Evolutionary conservation across 495 filamentous ascomycete species (phyloP), one percentile per base, ranked within the genome.

Genomic region (Daldinia concentrica): DNA sequence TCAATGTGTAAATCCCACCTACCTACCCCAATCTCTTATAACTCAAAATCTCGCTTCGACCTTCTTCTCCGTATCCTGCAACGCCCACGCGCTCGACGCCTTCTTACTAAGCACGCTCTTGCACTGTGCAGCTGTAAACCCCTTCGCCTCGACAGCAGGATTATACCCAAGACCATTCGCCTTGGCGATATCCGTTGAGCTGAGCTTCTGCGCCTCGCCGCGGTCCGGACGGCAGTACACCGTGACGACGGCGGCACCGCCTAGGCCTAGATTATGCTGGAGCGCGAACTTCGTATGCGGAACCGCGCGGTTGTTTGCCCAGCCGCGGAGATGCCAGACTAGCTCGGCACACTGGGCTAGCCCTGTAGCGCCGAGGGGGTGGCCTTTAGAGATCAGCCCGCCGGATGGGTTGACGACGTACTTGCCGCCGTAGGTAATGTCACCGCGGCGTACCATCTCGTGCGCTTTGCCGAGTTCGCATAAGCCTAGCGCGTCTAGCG

Each of bases 311-410:
- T 99, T 98, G 75, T 94, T 97, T 11, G 95, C 95, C 95, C 95
- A 98, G 3, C 95, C 95, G 52, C 95, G 84, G 76, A 99, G 83
- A 70, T 99, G 95, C 95, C 95, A 99, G 24, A 96, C 92, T 43
- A 99, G 80, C 81, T 99, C 95, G 2, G 95, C 93, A 74, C 94
- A 97, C 81, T 99, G 95, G 14, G 95, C 95, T 45, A 99, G 82
- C 36, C 95, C 95, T 0, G 92, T 95, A 0, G 95, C 95, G 6
- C 95, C 95, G 9, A 99, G 86, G 0, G 95, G 95, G 78, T 99
- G 95, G 30, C 95, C 95, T 82, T 99, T 99, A 57, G 91, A 94
- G 66, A 98, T 98, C 6, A 99, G 86, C 14, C 95, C 95, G 30
- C 95, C 95, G 1, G 91, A 94, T 1, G 95, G 95, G 79, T 99